Base-by-base conservation (phyloP, 768 basidiomycete species). In the Russula olivacea region DNA sequence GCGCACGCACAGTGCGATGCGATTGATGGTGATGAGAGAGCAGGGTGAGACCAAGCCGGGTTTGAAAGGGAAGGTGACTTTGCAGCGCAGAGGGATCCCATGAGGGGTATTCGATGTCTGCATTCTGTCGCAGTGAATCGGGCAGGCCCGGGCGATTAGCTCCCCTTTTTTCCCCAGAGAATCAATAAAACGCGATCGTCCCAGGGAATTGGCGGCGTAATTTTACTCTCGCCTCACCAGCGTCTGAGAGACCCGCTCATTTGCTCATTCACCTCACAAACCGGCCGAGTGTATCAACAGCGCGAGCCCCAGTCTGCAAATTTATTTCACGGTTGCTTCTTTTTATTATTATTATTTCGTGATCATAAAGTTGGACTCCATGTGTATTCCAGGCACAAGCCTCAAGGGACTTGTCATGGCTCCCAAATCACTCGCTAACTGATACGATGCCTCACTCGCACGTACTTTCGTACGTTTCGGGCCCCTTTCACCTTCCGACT, bases 341-440 rank as follows among this genome's bases (percentile, higher is more conserved):
- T n/a, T n/a, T n/a, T n/a, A n/a, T n/a, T n/a, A n/a, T n/a, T n/a
- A n/a, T n/a, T n/a, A n/a, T n/a, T n/a, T n/a, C n/a, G n/a, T n/a
- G n/a, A n/a, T n/a, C n/a, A n/a, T n/a, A n/a, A n/a, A 28, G 28
- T 28, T 28, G 28, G 28, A 28, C 28, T 28, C 28, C n/a, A n/a
- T n/a, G 4, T 58, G 61, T 2, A 62, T 58, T 57, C 61, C 61
- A 62, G 61, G 61, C 49, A 57, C 61, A 30, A n/a, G 2, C n/a
- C 40, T 12, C 49, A 9, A 52, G 50, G n/a, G 32, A 14, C 40
- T 48, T 28, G 36, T 49, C 9, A 40, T 40, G 23, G 28, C 28
- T n/a, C 30, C 11, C 34, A 36, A 58, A 43, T 34, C 15, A 17
- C 15, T 38, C 28, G 32, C 32, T 1, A 34, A 36, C 36, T 36